phyloP scores from a whole-genome alignment of 2,329 filamentous ascomycete genomes.

The Ophiostoma sp. region DNA sequence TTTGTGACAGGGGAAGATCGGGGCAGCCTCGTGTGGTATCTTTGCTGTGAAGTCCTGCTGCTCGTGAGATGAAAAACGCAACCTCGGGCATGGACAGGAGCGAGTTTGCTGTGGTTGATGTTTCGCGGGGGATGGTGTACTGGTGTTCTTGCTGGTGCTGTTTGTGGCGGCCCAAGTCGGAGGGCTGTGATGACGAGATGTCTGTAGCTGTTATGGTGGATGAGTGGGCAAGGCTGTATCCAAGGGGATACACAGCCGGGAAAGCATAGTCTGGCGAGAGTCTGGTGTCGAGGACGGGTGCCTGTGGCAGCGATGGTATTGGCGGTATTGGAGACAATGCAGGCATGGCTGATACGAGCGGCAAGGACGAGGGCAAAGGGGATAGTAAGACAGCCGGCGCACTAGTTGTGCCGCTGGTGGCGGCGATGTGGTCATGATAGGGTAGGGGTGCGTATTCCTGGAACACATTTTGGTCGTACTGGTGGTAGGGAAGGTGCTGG shows the following conservation, averaged over 20 bases:
- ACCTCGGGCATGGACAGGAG: slow-evolving; percentile 35
- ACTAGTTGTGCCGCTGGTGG: not conserved
- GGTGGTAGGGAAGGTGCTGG: not conserved
- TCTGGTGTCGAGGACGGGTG: not conserved
- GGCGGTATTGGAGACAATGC: not conserved
- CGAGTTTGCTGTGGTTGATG: slow-evolving; percentile 34
- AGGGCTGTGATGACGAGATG: not conserved
- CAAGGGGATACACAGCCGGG: too few species aligned
- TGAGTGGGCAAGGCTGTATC: not conserved
- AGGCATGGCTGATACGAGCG: not conserved
- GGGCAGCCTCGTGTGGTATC: not conserved
- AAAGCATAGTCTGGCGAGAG: slow-evolving; percentile 1
- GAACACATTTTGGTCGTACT: not conserved
- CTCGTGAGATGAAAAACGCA: slow-evolving; percentile 29
- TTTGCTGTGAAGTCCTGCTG: not conserved
- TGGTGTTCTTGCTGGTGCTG: slow-evolving; percentile 23
- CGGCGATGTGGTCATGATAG: not conserved
- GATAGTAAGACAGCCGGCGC: not conserved
- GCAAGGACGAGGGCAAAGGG: not conserved
- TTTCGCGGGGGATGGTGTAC: slow-evolving; percentile 36
- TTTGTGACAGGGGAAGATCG: slow-evolving; percentile 29
- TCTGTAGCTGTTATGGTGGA: not conserved
- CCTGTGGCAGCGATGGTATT: not conserved
- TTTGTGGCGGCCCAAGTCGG: too few species aligned
- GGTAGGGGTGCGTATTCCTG: not conserved